phyloP scores from a whole-genome alignment of 495 filamentous ascomycete genomes.

The Parathielavia appendiculata region DNA sequence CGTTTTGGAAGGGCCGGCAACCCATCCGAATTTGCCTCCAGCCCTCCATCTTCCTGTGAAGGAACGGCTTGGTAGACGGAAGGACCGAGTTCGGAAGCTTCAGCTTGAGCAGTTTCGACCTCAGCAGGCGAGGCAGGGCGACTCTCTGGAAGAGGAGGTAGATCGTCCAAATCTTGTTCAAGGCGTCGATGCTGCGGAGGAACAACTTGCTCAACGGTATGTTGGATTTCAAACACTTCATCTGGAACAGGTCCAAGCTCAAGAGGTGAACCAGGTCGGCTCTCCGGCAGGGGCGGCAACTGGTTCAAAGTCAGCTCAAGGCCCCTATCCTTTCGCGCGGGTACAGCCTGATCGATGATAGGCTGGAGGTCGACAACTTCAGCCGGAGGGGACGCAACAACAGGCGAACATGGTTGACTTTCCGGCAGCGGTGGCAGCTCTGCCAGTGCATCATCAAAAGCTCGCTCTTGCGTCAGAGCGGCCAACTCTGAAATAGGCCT shows the following conservation, averaged over 20 bases:
- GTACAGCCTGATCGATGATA: background rate
- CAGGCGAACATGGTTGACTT: slow-evolving; percentile 13
- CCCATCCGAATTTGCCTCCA: background rate
- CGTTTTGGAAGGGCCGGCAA: slow-evolving; percentile 8
- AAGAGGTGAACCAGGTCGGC: slow-evolving; percentile 12
- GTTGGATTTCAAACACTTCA: slow-evolving; percentile 5
- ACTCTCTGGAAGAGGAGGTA: slow-evolving; percentile 22
- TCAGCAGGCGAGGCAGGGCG: slow-evolving; percentile 8
- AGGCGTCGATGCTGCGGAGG: background rate
- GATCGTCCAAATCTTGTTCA: slow-evolving; percentile 26
- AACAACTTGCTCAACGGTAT: background rate
- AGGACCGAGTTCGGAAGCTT: background rate
- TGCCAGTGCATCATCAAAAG: slow-evolving; percentile 5
- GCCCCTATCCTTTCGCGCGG: too few relatives aligned
- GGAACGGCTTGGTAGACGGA: background rate
- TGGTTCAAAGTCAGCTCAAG: background rate
- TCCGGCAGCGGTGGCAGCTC: slow-evolving; percentile 19
- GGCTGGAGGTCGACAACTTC: slow-evolving; percentile 7
- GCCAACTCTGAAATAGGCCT: background rate
- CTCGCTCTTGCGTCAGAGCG: background rate
- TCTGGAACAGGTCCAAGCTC: background rate
- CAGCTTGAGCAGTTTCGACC: background rate
- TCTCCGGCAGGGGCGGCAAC: slow-evolving; percentile 19
- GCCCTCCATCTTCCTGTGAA: background rate
- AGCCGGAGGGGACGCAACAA: background rate